Conservation (phyloP, 2,329 filamentous ascomycete genomes). For the Aspergillus quadrilineatus region DNA sequence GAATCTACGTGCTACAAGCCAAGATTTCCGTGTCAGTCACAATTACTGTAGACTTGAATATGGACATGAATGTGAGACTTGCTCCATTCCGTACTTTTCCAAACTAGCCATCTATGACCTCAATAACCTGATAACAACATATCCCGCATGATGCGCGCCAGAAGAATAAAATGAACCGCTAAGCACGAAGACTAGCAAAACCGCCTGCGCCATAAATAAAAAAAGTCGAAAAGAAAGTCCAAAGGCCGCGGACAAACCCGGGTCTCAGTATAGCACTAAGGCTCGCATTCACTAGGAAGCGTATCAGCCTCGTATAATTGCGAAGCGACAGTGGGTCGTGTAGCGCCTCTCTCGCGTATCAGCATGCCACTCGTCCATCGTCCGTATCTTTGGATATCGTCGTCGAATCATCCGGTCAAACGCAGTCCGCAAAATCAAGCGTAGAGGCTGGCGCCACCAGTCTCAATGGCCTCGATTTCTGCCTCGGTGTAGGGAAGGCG, state of each 20-base stretch:
- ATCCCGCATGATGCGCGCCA: slow-evolving; percentile 19
- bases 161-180: slow-evolving; percentile 22
- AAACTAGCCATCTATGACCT: slow-evolving; percentile 22
- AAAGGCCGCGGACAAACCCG: slow-evolving; percentile 10
- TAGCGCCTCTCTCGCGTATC: slow-evolving; percentile 5
- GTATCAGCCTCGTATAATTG: slow-evolving; percentile 5
- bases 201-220: slow-evolving; percentile 34
- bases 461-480: slow-evolving; percentile 96
- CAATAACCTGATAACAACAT: slow-evolving; percentile 22
- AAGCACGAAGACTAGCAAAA: slow-evolving; percentile 28
- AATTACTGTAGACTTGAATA: slow-evolving; percentile 7
- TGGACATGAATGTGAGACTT: slow-evolving; percentile 7
- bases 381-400: slow-evolving; percentile 14
- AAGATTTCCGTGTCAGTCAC: neutral
- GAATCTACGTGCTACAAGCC: no score
- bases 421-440: slow-evolving; percentile 38
- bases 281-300: slow-evolving; percentile 6
- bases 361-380: slow-evolving; percentile 11
- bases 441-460: slow-evolving; percentile 74
- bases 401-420: slow-evolving; percentile 18
- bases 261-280: slow-evolving; percentile 6
- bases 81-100: slow-evolving; percentile 20
- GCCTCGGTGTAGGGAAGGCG: slow-evolving; percentile 69
- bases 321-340: slow-evolving; percentile 3
- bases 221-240: slow-evolving; percentile 14